phyloP scores from a whole-genome alignment of 78 protist species.

The Speleostelium caveatum region DNA sequence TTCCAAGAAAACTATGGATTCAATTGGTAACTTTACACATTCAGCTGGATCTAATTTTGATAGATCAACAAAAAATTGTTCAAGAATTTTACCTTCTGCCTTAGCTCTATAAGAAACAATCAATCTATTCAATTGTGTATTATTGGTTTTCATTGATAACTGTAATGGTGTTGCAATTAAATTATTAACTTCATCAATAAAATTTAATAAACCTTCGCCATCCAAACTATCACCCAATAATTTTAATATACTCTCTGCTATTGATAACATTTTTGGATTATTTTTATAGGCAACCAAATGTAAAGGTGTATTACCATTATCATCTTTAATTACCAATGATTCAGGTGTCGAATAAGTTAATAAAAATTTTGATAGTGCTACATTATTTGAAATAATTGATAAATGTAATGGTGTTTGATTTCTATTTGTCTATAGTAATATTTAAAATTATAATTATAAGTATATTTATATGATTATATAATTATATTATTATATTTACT shows the following conservation, averaged over 20 bases:
- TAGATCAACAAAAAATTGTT: not conserved
- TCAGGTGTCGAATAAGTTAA: constrained; percentile 29
- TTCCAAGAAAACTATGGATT: not conserved
- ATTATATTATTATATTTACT: constrained; percentile 14
- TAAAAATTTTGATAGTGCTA: constrained; percentile 3
- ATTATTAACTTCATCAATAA: constrained; percentile 55
- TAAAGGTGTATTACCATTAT: constrained; percentile 45
- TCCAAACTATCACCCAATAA: not conserved
- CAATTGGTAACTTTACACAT: not conserved
- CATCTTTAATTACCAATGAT: constrained; percentile 17
- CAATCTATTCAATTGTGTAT: constrained; percentile 3
- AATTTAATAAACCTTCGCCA: constrained; percentile 30
- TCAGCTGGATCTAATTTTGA: constrained; percentile 5
- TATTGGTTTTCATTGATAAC: constrained; percentile 29
- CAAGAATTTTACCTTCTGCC: constrained; percentile 41
- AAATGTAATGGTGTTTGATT: constrained; percentile 57
- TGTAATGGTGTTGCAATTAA: constrained; percentile 47
- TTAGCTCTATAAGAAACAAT: constrained; percentile 27
- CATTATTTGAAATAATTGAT: not conserved
- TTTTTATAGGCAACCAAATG: constrained; percentile 15
- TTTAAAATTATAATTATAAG: not conserved
- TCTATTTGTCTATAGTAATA: not conserved
- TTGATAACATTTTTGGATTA: constrained; percentile 1
- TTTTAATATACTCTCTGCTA: constrained; percentile 14
- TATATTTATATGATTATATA: not conserved